These are phyloP conservation scores for Blastocystis sp. DNA, from an alignment of 352 stramenopile genomes.

Conservation along the genomic window DNA sequence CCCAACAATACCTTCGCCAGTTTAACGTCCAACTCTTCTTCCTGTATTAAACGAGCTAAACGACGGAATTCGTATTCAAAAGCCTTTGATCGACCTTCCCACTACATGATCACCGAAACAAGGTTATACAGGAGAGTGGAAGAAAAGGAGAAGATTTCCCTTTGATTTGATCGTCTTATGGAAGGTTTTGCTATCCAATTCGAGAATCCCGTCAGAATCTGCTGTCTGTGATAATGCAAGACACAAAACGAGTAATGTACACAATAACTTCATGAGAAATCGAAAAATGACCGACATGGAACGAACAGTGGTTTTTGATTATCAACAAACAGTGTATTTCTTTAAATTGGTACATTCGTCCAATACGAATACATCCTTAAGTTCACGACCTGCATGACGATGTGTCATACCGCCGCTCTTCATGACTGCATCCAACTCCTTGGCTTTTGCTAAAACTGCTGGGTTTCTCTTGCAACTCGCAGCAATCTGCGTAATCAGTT, in stretches of 20 bases:
- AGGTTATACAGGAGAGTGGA: constrained; percentile 19
- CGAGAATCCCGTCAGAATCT: constrained; percentile 16
- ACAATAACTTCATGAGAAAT: constrained; percentile 7
- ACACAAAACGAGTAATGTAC: not conserved
- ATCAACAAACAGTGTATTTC: not conserved
- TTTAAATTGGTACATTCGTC: not conserved
- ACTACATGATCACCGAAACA: not conserved
- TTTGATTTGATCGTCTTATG: not conserved
- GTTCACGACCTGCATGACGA: constrained; percentile 59
- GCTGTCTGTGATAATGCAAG: constrained; percentile 12
- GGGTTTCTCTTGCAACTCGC: constrained; percentile 59
- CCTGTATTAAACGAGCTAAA: not conserved
- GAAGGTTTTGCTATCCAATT: not conserved
- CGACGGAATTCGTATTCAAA: constrained; percentile 31
- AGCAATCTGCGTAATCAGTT: constrained; percentile 64
- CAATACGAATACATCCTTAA: constrained; percentile 55
- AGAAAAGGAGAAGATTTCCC: constrained; percentile 36
- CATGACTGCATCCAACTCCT: constrained; percentile 61
- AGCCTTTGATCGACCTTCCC: constrained; percentile 12
- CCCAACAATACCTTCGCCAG: not conserved
- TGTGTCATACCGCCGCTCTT: constrained; percentile 62
- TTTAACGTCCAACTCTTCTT: not conserved
- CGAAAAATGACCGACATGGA: not conserved
- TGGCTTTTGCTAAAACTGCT: constrained; percentile 26
- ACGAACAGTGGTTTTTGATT: constrained; percentile 32